Evolutionary conservation across 306 rosid genomes (phyloP).

Genomic region (Cercis canadensis): DNA sequence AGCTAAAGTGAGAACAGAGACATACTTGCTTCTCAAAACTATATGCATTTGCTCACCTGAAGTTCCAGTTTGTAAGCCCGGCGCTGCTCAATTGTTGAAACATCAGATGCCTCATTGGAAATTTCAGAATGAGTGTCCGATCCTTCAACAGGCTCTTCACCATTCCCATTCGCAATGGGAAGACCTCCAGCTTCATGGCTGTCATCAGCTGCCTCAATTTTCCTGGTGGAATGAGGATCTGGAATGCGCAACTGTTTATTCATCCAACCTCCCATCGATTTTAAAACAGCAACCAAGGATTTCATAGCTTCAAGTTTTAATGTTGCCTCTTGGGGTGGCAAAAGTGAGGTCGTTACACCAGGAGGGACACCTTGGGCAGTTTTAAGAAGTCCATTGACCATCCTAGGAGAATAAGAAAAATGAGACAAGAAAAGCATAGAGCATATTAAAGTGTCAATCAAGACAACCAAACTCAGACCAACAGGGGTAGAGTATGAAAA

Average conservation of each 20-base stretch:
- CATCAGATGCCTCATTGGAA: conserved; percentile 81
- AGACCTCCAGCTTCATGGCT: conserved; percentile 58
- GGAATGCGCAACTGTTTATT: conserved; percentile 93
- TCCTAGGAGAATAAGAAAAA: conserved; percentile 59
- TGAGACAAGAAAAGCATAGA: conserved; percentile 29
- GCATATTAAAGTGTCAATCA: conserved; percentile 31
- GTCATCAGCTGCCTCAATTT: conserved; percentile 59
- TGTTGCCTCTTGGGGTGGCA: conserved; percentile 92
- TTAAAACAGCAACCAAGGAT: conserved; percentile 79
- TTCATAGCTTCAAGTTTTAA: conserved; percentile 96
- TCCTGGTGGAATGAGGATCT: conserved; percentile 75
- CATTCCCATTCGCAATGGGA: conserved; percentile 72
- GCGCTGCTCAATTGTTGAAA: conserved; percentile 85
- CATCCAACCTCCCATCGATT: conserved; percentile 96
- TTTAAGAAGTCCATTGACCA: conserved; percentile 99
- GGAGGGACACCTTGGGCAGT: conserved; percentile 99
- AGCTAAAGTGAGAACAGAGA: conserved; percentile 32
- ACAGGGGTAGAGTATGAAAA: not conserved
- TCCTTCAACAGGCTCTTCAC: conserved; percentile 78
- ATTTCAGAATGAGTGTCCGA: conserved; percentile 84
- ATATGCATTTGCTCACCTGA: conserved; percentile 63
- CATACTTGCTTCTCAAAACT: conserved; percentile 33
- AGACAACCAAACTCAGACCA: conserved; percentile 28
- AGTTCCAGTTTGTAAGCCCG: conserved; percentile 99
- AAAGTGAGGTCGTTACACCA: conserved; percentile 82